Evolutionary conservation across 441 rosid genomes (phyloP).

Genomic region (Bocquillonia castaneifolia): DNA sequence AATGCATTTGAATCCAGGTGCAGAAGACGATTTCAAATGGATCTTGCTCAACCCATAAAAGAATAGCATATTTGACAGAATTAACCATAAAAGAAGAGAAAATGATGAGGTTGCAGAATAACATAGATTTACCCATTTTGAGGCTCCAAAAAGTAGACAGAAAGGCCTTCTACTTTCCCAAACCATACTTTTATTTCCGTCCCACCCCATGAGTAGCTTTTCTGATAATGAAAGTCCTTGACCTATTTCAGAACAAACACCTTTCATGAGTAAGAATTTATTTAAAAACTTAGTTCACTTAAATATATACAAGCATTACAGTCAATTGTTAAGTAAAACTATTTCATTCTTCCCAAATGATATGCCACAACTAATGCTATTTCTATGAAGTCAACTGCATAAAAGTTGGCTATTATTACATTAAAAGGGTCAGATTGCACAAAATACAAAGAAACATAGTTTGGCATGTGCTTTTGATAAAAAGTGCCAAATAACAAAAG

Average conservation of each 20-base stretch:
- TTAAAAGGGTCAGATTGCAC: not conserved
- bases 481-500: not conserved
- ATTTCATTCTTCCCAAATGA: not conserved
- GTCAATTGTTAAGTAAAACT: not conserved
- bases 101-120: conserved; percentile 13
- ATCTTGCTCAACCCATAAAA: not conserved
- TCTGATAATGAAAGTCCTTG: conserved; percentile 58
- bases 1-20: not conserved
- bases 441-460: not conserved
- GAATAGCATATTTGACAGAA: not conserved
- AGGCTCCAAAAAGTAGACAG: conserved; percentile 91
- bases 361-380: not conserved
- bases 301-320: not conserved
- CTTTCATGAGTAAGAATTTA: conserved; percentile 10
- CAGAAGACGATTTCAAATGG: not conserved
- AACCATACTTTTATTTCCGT: conserved; percentile 90
- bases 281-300: not conserved
- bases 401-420: not conserved
- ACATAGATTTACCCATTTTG: conserved; percentile 64
- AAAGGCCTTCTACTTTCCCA: conserved; percentile 89
- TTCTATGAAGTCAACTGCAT: not conserved
- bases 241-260: conserved; percentile 45
- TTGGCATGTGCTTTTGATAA: not conserved
- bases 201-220: conserved; percentile 80
- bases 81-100: not conserved